Conservation (phyloP, 345 rosid genomes). For the Anacardium occidentale region DNA sequence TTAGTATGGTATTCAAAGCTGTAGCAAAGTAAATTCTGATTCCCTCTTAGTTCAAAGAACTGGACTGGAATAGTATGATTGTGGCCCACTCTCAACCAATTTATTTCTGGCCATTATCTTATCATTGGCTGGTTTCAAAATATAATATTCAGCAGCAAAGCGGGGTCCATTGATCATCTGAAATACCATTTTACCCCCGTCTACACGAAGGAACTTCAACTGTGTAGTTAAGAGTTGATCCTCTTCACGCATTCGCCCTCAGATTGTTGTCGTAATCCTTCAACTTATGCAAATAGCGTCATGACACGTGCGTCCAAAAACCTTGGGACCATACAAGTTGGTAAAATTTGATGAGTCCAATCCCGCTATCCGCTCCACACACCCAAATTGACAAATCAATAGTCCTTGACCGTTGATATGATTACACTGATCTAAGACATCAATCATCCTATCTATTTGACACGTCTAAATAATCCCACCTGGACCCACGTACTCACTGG, state of each 20-base stretch:
- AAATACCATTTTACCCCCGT: not conserved
- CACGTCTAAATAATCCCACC: slow-evolving; percentile 23
- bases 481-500: slow-evolving; percentile 6
- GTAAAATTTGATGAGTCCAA: not conserved
- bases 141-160: not conserved
- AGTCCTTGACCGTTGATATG: slow-evolving; percentile 1
- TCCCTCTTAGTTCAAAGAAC: no score
- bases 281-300: not conserved
- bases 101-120: not conserved
- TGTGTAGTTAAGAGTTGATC: not conserved
- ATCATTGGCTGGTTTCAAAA: not conserved
- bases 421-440: not conserved
- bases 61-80: no score
- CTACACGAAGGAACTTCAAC: not conserved
- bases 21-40: no score
- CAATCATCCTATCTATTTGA: slow-evolving; percentile 17
- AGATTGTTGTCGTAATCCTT: slow-evolving; percentile 2
- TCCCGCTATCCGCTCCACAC: not conserved
- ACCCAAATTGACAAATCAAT: not conserved
- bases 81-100: not conserved
- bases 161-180: not conserved
- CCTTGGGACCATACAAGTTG: slow-evolving; percentile 26
- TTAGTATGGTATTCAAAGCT: no score
- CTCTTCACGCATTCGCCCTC: not conserved
- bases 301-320: slow-evolving; percentile 11